Evolutionary conservation across 352 stramenopile species (phyloP).

Genomic region (Albugo candida): DNA sequence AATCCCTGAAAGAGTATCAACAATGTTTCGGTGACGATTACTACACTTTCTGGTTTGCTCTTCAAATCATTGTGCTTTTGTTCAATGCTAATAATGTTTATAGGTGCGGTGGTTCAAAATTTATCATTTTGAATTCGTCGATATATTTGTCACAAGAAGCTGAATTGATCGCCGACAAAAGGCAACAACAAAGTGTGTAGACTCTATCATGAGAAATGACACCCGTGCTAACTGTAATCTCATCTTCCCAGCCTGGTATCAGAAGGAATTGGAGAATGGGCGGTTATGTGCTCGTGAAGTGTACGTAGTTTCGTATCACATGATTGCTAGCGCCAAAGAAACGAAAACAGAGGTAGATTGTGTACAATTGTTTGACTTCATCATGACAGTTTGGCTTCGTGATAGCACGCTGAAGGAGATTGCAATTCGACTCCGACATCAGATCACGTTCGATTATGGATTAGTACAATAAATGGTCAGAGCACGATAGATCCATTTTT

Average conservation of each 20-base stretch:
- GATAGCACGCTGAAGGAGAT: no score
- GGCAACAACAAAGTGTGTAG: slow-evolving; percentile 29
- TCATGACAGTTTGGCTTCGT: no score
- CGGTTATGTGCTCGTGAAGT: slow-evolving; percentile 54
- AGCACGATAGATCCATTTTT: no score
- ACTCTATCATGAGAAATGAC: neutral
- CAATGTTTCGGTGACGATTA: slow-evolving; percentile 34
- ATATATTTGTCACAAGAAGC: slow-evolving; percentile 12
- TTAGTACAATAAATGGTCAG: no score
- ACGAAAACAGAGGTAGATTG: no score
- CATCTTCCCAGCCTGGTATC: slow-evolving; percentile 32
- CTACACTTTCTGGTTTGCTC: slow-evolving; percentile 57
- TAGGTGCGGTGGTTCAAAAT: slow-evolving; percentile 64
- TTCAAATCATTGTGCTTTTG: neutral
- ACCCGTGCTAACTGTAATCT: no score
- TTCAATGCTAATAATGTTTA: neutral
- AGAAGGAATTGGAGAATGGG: slow-evolving; percentile 60
- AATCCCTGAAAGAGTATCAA: slow-evolving; percentile 15
- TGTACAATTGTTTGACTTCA: no score
- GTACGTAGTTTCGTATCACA: slow-evolving; percentile 29
- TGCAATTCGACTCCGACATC: no score
- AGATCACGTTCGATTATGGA: no score
- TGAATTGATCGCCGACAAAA: slow-evolving; percentile 8
- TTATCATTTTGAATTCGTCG: slow-evolving; percentile 47
- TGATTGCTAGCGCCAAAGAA: slow-evolving; percentile 4